Evolutionary conservation across 352 stramenopile genomes (phyloP), one percentile per base, ranked within the genome.

Genomic region (Phytophthora crassamura): DNA sequence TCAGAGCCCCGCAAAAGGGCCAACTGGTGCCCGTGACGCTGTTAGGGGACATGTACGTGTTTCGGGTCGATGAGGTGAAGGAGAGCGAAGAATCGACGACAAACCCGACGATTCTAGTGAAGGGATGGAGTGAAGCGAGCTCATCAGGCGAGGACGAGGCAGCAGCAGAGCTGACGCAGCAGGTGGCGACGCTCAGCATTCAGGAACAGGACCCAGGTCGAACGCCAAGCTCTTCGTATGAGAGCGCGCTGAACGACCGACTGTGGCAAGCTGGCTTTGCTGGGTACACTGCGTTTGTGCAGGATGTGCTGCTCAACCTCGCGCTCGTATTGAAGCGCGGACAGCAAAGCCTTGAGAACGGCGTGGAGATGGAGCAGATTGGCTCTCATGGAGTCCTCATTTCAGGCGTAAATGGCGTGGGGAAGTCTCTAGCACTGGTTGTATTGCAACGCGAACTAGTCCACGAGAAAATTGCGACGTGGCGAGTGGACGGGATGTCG

Each of bases 341-440:
- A 49, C 38, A 61, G 25, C 63, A 45, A 18, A 38, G 18, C 5
- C 47, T 59, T 30, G 64, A 67, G 1, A 49, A 72, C 5, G 74
- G 81, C 8, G 55, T 68, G 6, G 84, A 77, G 18, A 73, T 87
- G 18, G 84, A 86, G 0, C 22, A 93, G 12, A 65, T 94, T 15
- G 65, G 90, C 12, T 73, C 67, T 1, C 63, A 76, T 42, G 69
- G 69, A 35, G n/a, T 77, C 8, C 46, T 77, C 39, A 59, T 77
- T 32, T 79, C 78, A 28, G 86, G 86, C 34, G 82, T 84, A n/a
- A 50, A 74, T 42, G 86, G 86, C 16, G 79, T 89, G 11, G 86
- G 86, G 40, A 94, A 93, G 53, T 86, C 86, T 16, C 57, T 85
- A 2, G 69, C 74, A 2, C 59, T 90, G 9, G 53, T 69, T 12